phyloP scores from a whole-genome alignment of 2,329 filamentous ascomycete species.

The Pseudocercospora vitis region DNA sequence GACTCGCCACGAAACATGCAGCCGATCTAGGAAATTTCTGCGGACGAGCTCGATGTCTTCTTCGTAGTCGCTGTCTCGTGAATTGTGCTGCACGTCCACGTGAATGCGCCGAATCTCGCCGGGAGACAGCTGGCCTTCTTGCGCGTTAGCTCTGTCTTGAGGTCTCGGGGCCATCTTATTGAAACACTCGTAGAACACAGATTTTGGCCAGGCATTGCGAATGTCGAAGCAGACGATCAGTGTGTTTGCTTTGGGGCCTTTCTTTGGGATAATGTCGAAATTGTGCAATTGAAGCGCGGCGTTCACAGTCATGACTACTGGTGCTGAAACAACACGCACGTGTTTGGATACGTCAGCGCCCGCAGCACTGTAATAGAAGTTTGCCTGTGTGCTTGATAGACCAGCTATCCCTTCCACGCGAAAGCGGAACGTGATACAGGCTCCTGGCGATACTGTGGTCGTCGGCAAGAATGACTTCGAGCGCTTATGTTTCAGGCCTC shows the following conservation, averaged over 20 bases:
- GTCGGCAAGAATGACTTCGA: conserved; percentile 18
- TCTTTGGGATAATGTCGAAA: conserved; percentile 69
- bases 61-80: conserved; percentile 13
- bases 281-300: conserved; percentile 80
- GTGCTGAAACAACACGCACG: conserved; percentile 59
- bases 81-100: conserved; percentile 14
- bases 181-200: conserved; percentile 53
- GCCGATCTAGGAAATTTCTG: conserved; percentile 19
- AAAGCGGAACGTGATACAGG: conserved; percentile 70
- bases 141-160: conserved; percentile 2
- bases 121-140: conserved; percentile 20
- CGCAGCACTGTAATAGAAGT: conserved; percentile 68
- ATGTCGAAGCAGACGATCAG: conserved; percentile 81
- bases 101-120: conserved; percentile 28
- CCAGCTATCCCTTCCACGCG: conserved; percentile 85
- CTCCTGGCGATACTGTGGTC: conserved; percentile 49
- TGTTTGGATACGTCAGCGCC: conserved; percentile 16
- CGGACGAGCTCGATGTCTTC: conserved; percentile 19
- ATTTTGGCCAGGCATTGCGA: conserved; percentile 85
- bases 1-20: conserved; percentile 27
- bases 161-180: conserved; percentile 9
- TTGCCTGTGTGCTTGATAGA: conserved; percentile 73
- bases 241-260: conserved; percentile 56
- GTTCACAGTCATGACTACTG: conserved; percentile 86
- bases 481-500: conserved; percentile 16